Percentiles rank a stretch among this genome's conserved stretches.
These are phyloP conservation scores for Tephrocybe sp. DNA, from an alignment of 768 basidiomycete genomes.

Conservation along the genomic window DNA sequence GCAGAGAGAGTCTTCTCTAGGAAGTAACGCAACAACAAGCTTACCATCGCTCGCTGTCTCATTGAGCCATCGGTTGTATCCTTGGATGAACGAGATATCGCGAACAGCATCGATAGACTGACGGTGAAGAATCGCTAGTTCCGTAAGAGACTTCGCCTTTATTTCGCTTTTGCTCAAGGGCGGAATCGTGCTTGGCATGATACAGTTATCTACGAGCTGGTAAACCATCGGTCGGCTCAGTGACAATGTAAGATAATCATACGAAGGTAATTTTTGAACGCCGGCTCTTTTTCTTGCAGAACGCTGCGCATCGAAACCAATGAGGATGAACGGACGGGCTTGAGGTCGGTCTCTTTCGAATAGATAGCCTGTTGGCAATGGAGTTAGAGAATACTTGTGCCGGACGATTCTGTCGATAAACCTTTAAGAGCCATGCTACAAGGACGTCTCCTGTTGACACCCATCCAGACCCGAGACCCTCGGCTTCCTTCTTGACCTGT, in stretches of 20 bases:
- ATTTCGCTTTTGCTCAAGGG: slow-evolving; percentile 1
- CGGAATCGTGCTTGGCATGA: slow-evolving; percentile 1
- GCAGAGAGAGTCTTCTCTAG: not conserved
- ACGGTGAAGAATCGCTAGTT: slow-evolving; percentile 6
- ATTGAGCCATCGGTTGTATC: slow-evolving; percentile 1
- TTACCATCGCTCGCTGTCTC: not conserved
- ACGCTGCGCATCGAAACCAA: not conserved
- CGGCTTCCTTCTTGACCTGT: slow-evolving; percentile 2
- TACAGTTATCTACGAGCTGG: slow-evolving; percentile 2
- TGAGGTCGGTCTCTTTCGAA: not conserved
- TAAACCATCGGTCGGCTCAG: not conserved
- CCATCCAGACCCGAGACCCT: not conserved
- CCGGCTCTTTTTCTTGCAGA: not conserved
- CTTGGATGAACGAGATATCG: not conserved
- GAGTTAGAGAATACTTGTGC: not conserved
- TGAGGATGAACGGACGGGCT: not conserved
- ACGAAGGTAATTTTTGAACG: slow-evolving; percentile 1
- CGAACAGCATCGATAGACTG: slow-evolving; percentile 1
- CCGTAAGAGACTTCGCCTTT: not conserved
- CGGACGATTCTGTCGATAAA: not conserved
- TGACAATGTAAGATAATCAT: not conserved
- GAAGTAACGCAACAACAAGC: not conserved
- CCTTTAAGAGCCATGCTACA: slow-evolving; percentile 9
- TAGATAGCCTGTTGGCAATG: not conserved
- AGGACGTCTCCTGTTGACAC: slow-evolving; percentile 9